Base-by-base conservation (phyloP, 805 yeast genomes). In the Candida ascalaphidarum region DNA sequence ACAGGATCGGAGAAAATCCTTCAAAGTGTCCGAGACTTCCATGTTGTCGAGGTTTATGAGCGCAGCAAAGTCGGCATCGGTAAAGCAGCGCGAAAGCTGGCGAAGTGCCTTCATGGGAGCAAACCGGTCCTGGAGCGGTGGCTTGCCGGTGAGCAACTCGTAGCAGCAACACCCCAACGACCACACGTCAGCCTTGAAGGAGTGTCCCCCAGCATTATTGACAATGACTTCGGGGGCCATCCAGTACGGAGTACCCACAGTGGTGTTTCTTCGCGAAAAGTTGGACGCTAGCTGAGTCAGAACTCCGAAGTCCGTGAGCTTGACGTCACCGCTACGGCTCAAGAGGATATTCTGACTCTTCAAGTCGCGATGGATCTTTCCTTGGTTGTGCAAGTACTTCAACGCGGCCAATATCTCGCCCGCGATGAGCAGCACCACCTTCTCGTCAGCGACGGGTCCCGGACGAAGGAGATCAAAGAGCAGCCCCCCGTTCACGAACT, bases 81-180 rank as follows among this genome's bases (percentile, higher is more conserved):
- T 37, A 10, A 36, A 33, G 29, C 64, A 60, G 22, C 44, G 37
- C 6, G 63, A 54, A 12, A 63, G 59, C 23, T 48, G 47, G 28
- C 65, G 36, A n/a, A 63, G 44, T 7, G 69, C 69, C 36, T 55
- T 58, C 69, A 63, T 61, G 4, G 69, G 68, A 2, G 65, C 43
- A 34, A 39, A 52, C 11, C 45, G 47, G 17, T 39, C 50, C 33
- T 62, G 68, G 24, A 77, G 48, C 7, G 94, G 92, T 1, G 94
- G 92, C 39, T 68, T 77, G 0, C 88, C 85, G 17, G 64, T 64
- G 9, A 80, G 77, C 36, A 81, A 52, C 45, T 81, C 94, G 32
- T 76, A 76, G 3, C 82, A 74, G 20, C 89, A 81, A 35, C 84
- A 80, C 1, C 89, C 92, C 33, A 81, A 55, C 7, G 84, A 77